Evolutionary conservation across 2,329 filamentous ascomycete species (phyloP), one percentile per base, ranked within the genome.

Genomic region (Aureobasidium sp.): DNA sequence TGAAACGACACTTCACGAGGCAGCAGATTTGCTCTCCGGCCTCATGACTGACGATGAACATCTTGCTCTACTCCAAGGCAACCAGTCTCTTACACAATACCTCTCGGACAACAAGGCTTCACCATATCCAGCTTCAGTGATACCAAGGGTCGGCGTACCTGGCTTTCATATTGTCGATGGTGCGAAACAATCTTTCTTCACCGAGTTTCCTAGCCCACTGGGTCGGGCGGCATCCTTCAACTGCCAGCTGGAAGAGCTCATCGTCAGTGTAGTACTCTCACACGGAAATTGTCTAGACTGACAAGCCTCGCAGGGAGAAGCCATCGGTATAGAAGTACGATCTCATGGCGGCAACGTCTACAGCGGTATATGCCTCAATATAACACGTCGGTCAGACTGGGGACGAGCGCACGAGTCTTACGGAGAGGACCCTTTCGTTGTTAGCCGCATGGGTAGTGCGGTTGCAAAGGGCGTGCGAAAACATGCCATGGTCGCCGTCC

Each of bases 401-500:
- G 46, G 57, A 13, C 27, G 57, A 31, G 57, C 57, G 5, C 57
- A 50, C n/a, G 23, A 51, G 19, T 60, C 57, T 19, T 60, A 60
- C 17, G 57, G 57, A 45, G 57, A 60, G 35, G 57, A 60, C n/a
- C 46, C 57, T 3, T 45, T 60, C 2, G 57, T 60, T 5, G 35
- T 60, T 13, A 35, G 57, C 19, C 49, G 38, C 23, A 60, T 60
- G 57, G 57, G 57, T 6, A 42, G 8, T 42, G 57, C 57, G 33
- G 45, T 35, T 10, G 46, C 46, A 33, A 50, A 29, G 21, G 57
- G 57, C 13, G 57, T 46, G 23, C 43, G 37, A 21, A 49, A 23
- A 33, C 46, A 60, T 27, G 57, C 29, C 57, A 70, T 70, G 68
- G 65, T 68, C 8, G 69, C 67, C 59, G 66, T 70, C 13, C 69